Conservation (phyloP, 495 filamentous ascomycete species). For the Tuber calosporum region DNA sequence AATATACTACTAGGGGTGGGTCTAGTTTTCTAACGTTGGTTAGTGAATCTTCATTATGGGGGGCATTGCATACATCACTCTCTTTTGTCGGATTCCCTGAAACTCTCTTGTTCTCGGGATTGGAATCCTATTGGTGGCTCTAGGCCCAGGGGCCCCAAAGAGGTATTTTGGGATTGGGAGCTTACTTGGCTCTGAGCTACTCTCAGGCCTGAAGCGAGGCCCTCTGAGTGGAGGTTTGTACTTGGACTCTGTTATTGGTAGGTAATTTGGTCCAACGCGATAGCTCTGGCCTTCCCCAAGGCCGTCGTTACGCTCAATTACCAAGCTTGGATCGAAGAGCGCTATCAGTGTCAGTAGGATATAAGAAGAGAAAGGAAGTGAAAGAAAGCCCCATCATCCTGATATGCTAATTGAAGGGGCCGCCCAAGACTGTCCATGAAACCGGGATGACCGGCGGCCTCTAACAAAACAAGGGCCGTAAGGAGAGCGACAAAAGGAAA, state of each 20-base stretch:
- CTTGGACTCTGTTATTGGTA: slow-evolving; percentile 9
- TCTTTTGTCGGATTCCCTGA: slow-evolving; percentile 11
- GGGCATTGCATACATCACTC: not conserved
- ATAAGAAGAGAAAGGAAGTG: not conserved
- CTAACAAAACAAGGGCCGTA: not conserved
- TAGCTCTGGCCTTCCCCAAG: slow-evolving; percentile 39
- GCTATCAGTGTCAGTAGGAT: slow-evolving; percentile 5
- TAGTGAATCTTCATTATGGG: not conserved
- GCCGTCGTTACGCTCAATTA: slow-evolving; percentile 35
- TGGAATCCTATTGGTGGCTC: not conserved
- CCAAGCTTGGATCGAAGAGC: slow-evolving; percentile 31
- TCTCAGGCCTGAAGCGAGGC: not conserved
- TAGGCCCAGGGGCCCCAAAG: not conserved
- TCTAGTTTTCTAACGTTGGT: not conserved
- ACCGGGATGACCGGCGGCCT: not conserved
- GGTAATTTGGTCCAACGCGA: slow-evolving; percentile 34
- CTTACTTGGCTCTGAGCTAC: slow-evolving; percentile 12
- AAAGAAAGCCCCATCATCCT: not conserved
- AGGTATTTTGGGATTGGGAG: slow-evolving; percentile 3
- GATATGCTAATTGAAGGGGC: not conserved
- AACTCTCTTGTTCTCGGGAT: not conserved
- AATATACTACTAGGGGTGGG: slow-evolving; percentile 12
- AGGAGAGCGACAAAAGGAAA: not conserved
- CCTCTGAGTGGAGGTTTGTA: not conserved
- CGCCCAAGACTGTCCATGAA: not conserved